Conservation (phyloP, 2,329 filamentous ascomycete species). For the Ophiocordyceps australis region DNA sequence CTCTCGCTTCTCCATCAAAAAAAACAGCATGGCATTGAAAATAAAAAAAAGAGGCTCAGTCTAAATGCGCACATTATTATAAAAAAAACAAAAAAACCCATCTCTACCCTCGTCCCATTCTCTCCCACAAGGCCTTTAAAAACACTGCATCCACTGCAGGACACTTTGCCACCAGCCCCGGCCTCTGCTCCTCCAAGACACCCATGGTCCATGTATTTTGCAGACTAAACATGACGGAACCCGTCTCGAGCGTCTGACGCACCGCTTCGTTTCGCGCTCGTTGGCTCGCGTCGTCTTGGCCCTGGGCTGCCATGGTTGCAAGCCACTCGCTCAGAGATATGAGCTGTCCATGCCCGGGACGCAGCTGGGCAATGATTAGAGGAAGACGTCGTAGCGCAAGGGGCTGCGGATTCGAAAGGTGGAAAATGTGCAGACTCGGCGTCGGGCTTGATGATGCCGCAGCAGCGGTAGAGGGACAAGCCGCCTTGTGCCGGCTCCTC, state of each 20-base stretch:
- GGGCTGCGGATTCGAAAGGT: slow-evolving; percentile 7
- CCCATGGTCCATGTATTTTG: slow-evolving; percentile 5
- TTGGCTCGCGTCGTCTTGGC: slow-evolving; percentile 4
- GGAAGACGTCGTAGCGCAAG: slow-evolving; percentile 7
- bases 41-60: no score
- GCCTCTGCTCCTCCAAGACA: no score
- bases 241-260: slow-evolving; percentile 6
- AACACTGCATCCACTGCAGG: no score
- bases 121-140: no score
- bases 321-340: slow-evolving; percentile 6
- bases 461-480: slow-evolving; percentile 1
- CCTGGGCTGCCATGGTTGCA: slow-evolving; percentile 3
- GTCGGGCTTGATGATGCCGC: not conserved
- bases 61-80: no score
- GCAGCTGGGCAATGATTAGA: slow-evolving; percentile 5
- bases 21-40: no score
- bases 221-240: slow-evolving; percentile 8
- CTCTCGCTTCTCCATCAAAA: no score
- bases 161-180: no score
- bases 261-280: slow-evolving; percentile 6
- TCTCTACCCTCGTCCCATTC: no score
- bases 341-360: slow-evolving; percentile 3
- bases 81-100: no score
- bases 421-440: slow-evolving; percentile 5
- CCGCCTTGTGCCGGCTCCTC: slow-evolving; percentile 2